These are phyloP conservation scores for Rhododendron ferrugineum DNA, from an alignment of 148 eudicot genomes.

Conservation along the genomic window DNA sequence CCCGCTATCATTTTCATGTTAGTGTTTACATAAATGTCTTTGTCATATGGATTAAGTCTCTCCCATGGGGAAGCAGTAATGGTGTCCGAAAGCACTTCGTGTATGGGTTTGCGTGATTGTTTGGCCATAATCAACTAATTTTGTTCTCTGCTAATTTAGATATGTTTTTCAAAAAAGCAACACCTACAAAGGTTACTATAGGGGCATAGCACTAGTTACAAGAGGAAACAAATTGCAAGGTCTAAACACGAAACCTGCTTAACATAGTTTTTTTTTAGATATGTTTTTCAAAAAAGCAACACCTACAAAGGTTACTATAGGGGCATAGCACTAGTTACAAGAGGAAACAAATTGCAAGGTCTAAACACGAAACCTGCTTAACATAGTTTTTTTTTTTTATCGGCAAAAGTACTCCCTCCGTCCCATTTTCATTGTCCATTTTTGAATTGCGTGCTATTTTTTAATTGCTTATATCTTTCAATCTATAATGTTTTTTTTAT, in stretches of 20 bases:
- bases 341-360: background rate
- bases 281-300: background rate
- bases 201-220: background rate
- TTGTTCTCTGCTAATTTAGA: background rate
- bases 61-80: background rate
- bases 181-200: background rate
- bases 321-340: background rate
- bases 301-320: background rate
- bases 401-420: no score
- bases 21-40: background rate
- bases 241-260: background rate
- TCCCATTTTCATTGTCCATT: no score
- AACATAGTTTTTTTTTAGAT: background rate
- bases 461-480: no score
- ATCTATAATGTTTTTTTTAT: no score
- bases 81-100: background rate
- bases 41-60: background rate
- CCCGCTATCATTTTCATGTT: background rate
- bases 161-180: background rate
- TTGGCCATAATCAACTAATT: background rate
- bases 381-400: background rate
- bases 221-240: background rate
- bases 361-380: background rate
- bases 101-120: background rate
- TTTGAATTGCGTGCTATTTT: no score